phyloP scores from a whole-genome alignment of 768 basidiomycete genomes.

The Leccinum broughii region DNA sequence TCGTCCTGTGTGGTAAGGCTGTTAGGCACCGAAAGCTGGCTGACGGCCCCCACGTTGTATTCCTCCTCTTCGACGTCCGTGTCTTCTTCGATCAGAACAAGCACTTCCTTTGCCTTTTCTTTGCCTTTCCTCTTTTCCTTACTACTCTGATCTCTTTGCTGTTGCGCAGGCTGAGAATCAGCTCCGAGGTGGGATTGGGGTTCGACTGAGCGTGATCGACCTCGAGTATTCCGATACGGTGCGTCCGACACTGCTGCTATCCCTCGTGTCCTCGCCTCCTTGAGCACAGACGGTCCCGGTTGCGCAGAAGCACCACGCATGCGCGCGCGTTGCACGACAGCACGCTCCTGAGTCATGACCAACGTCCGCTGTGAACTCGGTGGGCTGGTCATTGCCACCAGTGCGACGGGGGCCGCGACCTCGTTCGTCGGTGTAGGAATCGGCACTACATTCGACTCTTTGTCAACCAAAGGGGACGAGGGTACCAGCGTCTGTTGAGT shows the following conservation, averaged over 20 bases:
- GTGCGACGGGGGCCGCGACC: background rate
- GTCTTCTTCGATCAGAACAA: slow-evolving; percentile 13
- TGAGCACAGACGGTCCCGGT: slow-evolving; percentile 12
- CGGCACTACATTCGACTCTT: background rate
- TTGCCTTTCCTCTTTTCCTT: slow-evolving; percentile 12
- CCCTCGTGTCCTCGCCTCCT: background rate
- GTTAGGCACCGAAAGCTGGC: background rate
- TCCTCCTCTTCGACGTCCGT: background rate
- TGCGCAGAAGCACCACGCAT: slow-evolving; percentile 15
- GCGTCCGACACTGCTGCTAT: background rate
- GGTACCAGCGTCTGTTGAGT: slow-evolving; percentile 31
- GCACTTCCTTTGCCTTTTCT: background rate
- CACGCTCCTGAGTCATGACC: slow-evolving; percentile 4
- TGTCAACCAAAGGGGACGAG: slow-evolving; percentile 15
- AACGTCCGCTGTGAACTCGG: slow-evolving; percentile 14
- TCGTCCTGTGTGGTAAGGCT: slow-evolving; percentile 17
- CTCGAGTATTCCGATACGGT: slow-evolving; percentile 23
- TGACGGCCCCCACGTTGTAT: background rate
- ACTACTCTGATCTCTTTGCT: background rate
- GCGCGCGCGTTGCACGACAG: slow-evolving; percentile 2
- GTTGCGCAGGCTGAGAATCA: background rate
- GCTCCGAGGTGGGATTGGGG: background rate
- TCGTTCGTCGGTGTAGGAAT: background rate
- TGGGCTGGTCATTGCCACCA: background rate
- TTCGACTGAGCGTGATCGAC: slow-evolving; percentile 25